phyloP scores from a whole-genome alignment of 2,329 filamentous ascomycete species.

The Fusarium chaquense region DNA sequence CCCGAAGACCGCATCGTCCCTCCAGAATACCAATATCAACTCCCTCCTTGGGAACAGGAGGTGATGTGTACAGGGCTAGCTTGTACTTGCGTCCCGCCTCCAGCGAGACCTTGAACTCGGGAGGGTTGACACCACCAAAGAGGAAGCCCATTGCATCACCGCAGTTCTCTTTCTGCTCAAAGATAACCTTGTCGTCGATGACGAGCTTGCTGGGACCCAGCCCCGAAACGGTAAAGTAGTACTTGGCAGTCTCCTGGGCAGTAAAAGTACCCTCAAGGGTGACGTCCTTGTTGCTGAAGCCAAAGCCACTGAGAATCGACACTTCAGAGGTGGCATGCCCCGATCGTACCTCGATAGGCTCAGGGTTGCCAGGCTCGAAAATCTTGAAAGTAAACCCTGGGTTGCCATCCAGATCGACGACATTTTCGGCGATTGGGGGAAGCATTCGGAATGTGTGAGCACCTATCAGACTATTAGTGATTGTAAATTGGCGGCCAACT shows the following conservation, averaged over 20 bases:
- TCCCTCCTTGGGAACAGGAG: slow-evolving; percentile 41
- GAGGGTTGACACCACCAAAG: slow-evolving; percentile 48
- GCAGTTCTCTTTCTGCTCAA: slow-evolving; percentile 50
- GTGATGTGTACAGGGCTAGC: slow-evolving; percentile 48
- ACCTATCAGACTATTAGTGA: slow-evolving; percentile 30
- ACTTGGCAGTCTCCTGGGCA: slow-evolving; percentile 47
- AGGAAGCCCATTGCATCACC: slow-evolving; percentile 53
- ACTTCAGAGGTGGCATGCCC: slow-evolving; percentile 47
- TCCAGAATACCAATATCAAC: slow-evolving; percentile 51
- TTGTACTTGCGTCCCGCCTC: slow-evolving; percentile 51
- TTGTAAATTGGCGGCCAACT: fast-evolving
- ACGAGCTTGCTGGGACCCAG: slow-evolving; percentile 49
- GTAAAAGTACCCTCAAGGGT: slow-evolving; percentile 51
- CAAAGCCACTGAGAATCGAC: slow-evolving; percentile 39
- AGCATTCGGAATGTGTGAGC: slow-evolving; percentile 47
- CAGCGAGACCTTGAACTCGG: slow-evolving; percentile 49
- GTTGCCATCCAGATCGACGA: slow-evolving; percentile 50
- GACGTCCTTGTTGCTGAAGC: slow-evolving; percentile 45
- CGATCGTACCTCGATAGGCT: slow-evolving; percentile 44
- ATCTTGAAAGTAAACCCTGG: slow-evolving; percentile 51
- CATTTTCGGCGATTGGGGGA: slow-evolving; percentile 44
- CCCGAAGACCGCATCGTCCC: slow-evolving; percentile 49
- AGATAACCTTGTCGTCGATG: slow-evolving; percentile 50
- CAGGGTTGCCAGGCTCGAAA: slow-evolving; percentile 46
- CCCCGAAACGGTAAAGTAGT: slow-evolving; percentile 51